Evolutionary conservation across 768 basidiomycete genomes (phyloP).

Genomic region (Leccinum subgranulosum): DNA sequence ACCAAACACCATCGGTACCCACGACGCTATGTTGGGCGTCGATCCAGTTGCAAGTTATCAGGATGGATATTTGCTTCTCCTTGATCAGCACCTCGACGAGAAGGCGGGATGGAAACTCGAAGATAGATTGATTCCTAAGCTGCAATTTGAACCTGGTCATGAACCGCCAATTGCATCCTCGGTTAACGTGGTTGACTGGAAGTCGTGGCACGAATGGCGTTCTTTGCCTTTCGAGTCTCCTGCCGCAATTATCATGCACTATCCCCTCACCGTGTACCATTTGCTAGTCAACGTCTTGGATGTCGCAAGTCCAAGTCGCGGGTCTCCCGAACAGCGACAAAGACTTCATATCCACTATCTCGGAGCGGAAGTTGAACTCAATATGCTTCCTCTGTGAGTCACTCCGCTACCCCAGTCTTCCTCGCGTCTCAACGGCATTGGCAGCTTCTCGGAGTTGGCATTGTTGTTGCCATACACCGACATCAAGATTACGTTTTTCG

Average conservation of each 20-base stretch:
- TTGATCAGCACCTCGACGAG: conserved; percentile 29
- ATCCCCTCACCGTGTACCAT: conserved; percentile 40
- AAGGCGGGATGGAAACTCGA: conserved; percentile 37
- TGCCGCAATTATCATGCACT: conserved; percentile 43
- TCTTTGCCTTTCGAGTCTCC: conserved; percentile 41
- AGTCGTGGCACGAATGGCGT: conserved; percentile 45
- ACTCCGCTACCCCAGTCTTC: neutral
- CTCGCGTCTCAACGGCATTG: neutral
- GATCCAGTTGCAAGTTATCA: conserved; percentile 23
- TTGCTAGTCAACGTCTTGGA: conserved; percentile 35
- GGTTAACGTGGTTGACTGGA: conserved; percentile 37
- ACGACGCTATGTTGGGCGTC: conserved; percentile 2
- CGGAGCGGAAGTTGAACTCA: conserved; percentile 39
- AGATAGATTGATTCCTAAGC: conserved; percentile 32
- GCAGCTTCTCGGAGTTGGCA: conserved; percentile 45
- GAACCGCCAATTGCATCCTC: conserved; percentile 28
- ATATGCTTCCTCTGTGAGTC: conserved; percentile 40
- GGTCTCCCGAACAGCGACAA: conserved; percentile 22
- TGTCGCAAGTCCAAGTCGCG: conserved; percentile 23
- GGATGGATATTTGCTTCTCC: conserved; percentile 34
- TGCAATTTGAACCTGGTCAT: conserved; percentile 26
- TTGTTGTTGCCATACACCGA: conserved; percentile 44
- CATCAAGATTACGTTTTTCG: conserved; percentile 41
- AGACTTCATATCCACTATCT: conserved; percentile 35
- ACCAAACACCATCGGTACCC: conserved; percentile 13